Evolutionary conservation across 768 basidiomycete genomes (phyloP), one percentile per base, ranked within the genome.

Genomic region (Leccinum fibrillosum): DNA sequence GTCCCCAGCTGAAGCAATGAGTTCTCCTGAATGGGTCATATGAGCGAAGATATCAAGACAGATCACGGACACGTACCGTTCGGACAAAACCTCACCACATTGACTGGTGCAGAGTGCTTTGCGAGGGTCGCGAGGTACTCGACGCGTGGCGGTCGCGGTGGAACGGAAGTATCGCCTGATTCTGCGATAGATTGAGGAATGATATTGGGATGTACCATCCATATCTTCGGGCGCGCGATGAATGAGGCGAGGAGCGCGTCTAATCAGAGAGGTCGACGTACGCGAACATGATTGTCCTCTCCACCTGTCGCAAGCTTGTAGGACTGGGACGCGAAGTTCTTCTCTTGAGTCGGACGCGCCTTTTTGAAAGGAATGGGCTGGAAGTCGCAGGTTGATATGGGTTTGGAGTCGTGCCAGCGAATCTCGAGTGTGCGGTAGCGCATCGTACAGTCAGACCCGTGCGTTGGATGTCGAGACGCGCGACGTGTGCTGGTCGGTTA

Each of bases 381-480:
- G 69, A 97, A 97, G 79, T 99, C 97, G 73, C 92, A 93, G 15
- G 94, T 92, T 47, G 93, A 95, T 74, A 99, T 95, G 48, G 94
- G 94, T 69, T 92, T 92, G 72, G 82, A 86, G 78, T 94, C 94
- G 80, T 97, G 94, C 94, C 94, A 97, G 62, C 94, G 83, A 69
- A 97, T 97, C 77, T 95, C 94, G 48, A 95, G 83, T 4, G 92
- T 93, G 59, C 90, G 83, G 72, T 90, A 91, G 60, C 91, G 87
- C 92, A 94, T 94, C 60, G 60, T 63, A 55, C 13, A 4, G 26
- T 35, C 26, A 3, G 45, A 51, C 21, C 25, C 39, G 59, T 10
- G n/a, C n/a, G 9, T 42, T 42, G 39, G 32, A 21, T 51, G 47
- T 45, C 47, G 57, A 57, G 1, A 26, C 37, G 52, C 19, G 11